Evolutionary conservation across 331 rosid species (phyloP), one percentile per base, ranked within the genome.

Genomic region (Quercus tomentella): DNA sequence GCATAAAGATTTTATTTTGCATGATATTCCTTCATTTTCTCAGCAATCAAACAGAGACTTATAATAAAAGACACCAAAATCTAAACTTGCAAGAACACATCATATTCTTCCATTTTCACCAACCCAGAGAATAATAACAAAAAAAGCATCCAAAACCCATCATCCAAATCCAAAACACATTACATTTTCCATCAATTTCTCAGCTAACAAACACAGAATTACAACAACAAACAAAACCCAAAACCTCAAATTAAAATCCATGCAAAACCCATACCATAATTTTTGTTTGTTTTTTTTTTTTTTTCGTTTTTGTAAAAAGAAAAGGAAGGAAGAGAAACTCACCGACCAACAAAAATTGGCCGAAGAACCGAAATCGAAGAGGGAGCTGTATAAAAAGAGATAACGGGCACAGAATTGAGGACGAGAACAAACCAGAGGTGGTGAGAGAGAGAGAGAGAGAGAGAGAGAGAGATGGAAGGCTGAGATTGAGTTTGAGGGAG

Each of bases 311-410:
- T n/a, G n/a, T n/a, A n/a, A 11, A 63, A 6, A 35, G 22, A 21
- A 21, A 41, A 4, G 28, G 60, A 81, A 14, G 72, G 43, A 33
- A 10, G 73, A 66, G 54, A 21, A 62, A 84, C 93, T 88, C 61
- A 89, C 97, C 82, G 35, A 77, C 63, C 78, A 60, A 80, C 45
- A 41, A 72, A 82, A 80, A 2, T 70, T 79, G 81, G 74, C 79
- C 85, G 56, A 76, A 74, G 73, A 82, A 65, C 66, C 57, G 56
- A 26, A 22, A 25, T 51, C 79, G 54, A 21, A 20, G 80, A 28
- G 63, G 31, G 55, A 82, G 56, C 14, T 10, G 22, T 4, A 41
- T 63, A 14, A 49, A 49, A 49, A 49, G 45, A 41, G 3, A 41
- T 41, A 41, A 2, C 45, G 3, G 45, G 12, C 3, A 41, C 45